Evolutionary conservation across 192 early-diverging fungal species (phyloP).

Genomic region (Linnemannia elongata): DNA sequence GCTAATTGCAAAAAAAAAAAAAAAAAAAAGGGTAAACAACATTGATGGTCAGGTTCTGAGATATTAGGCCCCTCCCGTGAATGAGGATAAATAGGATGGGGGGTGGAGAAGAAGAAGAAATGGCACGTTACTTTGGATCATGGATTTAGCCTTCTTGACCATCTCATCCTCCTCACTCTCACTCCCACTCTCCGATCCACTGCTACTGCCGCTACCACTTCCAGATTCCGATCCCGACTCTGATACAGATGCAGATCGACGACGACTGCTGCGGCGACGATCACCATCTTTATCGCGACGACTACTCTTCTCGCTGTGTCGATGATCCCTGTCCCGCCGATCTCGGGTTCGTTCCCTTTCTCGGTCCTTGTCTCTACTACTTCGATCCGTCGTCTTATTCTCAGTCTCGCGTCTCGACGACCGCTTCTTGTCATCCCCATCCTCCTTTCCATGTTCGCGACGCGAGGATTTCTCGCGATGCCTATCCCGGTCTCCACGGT

Average conservation of each 20-base stretch:
- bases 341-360: not conserved
- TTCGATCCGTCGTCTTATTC: conserved; percentile 11
- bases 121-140: conserved; percentile 45
- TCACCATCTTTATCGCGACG: not conserved
- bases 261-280: not conserved
- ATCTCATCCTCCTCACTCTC: conserved; percentile 39
- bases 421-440: conserved; percentile 8
- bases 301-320: not conserved
- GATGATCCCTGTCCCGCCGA: conserved; percentile 12
- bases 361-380: conserved; percentile 6
- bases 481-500: not conserved
- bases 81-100: not conserved
- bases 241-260: not conserved
- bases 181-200: conserved; percentile 29
- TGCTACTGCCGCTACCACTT: conserved; percentile 15
- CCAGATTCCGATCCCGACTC: conserved; percentile 11
- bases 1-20: conserved; percentile 28
- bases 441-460: not conserved
- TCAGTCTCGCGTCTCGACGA: conserved; percentile 25
- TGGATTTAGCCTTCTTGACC: conserved; percentile 50
- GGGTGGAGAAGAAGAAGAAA: not conserved
- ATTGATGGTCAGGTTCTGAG: too few relatives aligned
- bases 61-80: too few relatives aligned
- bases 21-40: not conserved
- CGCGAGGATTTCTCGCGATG: not conserved